Base-by-base conservation (phyloP, 2,329 filamentous ascomycete genomes). In the Rhinocladiella similis region DNA sequence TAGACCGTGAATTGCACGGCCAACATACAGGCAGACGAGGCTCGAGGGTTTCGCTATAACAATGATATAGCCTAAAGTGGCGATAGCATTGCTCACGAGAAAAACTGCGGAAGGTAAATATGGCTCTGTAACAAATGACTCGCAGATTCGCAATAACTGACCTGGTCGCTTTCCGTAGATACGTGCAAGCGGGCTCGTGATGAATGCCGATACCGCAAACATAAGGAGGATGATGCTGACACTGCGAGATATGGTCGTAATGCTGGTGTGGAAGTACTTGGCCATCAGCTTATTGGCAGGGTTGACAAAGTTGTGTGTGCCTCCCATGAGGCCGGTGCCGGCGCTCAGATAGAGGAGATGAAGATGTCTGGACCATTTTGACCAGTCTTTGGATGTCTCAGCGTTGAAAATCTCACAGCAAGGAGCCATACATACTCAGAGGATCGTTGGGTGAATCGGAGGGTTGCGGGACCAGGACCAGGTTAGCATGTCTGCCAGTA, bases 1-100 rank as follows among this genome's bases (percentile, higher is more conserved):
- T n/a, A 69, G 54, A 2, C 66, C 67, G 9, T 63, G 51, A 7
- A 69, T 29, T 51, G 69, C 64, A 25, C 67, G 59, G 1, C 54
- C 59, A 13, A 59, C 67, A 2, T 69, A 60, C 5, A 70, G 56
- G 57, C 60, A 16, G n/a, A 20, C 42, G 5, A 46, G 42, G 42
- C 42, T 46, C 4, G n/a, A 18, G 13, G 42, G 42, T 20, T 46
- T 46, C 5, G 42, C 42, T 3, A 46, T 22, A 13, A 46, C n/a
- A 20, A 46, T 46, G 13, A 46, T 13, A 20, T 46, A 46, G 4
- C 42, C 42, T 5, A 46, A 5, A 20, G 19, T 46, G 42, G 42
- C n/a, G 42, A 46, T 22, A 5, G 22, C 13, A 20, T 46, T 46
- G 42, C n/a, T 16, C n/a, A 46, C n/a, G 42, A 46, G n/a, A 14